Evolutionary conservation across 805 yeast genomes (phyloP).

Genomic region (Teunomyces aglyptinius): DNA sequence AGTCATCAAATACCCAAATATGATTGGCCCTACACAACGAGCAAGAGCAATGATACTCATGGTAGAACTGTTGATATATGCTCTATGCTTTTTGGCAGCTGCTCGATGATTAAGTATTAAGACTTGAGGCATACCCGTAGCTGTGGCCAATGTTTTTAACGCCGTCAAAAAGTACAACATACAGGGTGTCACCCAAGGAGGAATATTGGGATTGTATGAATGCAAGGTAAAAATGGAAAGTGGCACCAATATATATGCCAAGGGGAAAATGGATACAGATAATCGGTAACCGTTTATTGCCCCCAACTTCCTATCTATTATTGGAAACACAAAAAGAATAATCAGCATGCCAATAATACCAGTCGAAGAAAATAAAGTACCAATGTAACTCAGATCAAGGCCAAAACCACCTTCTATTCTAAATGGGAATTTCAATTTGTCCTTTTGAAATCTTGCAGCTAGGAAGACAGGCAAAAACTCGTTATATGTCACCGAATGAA

Average conservation of each 20-base stretch:
- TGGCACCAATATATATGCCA: conserved; percentile 31
- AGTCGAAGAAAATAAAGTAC: conserved; percentile 34
- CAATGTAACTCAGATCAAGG: conserved; percentile 28
- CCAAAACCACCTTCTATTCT: conserved; percentile 39
- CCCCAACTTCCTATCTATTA: conserved; percentile 31
- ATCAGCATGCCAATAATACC: conserved; percentile 37
- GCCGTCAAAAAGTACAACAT: conserved; percentile 31
- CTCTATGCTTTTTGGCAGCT: conserved; percentile 31
- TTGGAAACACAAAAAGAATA: conserved; percentile 30
- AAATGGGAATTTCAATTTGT: conserved; percentile 31
- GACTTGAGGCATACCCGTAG: conserved; percentile 38
- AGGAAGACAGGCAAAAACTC: conserved; percentile 40
- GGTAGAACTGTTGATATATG: conserved; percentile 33
- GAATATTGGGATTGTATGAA: conserved; percentile 23
- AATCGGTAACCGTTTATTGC: conserved; percentile 30
- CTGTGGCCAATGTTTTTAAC: conserved; percentile 29
- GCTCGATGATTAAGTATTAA: conserved; percentile 36
- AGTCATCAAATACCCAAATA: conserved; percentile 35
- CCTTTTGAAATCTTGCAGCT: conserved; percentile 28
- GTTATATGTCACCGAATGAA: conserved; percentile 30
- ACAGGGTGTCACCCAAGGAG: conserved; percentile 29
- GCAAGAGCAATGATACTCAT: conserved; percentile 35
- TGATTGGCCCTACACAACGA: conserved; percentile 31
- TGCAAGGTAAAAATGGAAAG: conserved; percentile 30
- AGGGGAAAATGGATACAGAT: conserved; percentile 32